phyloP scores from a whole-genome alignment of 1,139 yeast species.

The Yamadazyma buinensis region DNA sequence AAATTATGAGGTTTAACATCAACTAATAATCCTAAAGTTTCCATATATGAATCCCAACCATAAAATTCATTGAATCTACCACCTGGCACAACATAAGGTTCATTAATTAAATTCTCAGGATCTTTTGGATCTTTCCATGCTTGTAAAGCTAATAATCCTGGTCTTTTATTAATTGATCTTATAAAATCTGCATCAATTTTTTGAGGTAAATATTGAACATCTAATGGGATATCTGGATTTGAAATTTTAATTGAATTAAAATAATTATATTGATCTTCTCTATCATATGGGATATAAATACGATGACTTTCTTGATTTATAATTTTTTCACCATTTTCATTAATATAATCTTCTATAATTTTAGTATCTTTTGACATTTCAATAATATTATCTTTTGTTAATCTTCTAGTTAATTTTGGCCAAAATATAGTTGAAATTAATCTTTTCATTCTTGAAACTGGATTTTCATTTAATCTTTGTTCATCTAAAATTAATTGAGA shows the following conservation, averaged over 20 bases:
- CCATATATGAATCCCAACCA: slow-evolving; percentile 98
- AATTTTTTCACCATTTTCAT: slow-evolving; percentile 29
- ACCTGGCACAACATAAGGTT: slow-evolving; percentile 94
- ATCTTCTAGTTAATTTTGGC: slow-evolving; percentile 71
- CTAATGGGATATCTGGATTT: slow-evolving; percentile 59
- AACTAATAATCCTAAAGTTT: slow-evolving; percentile 73
- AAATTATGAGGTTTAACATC: slow-evolving; percentile 53
- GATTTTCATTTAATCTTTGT: slow-evolving; percentile 80
- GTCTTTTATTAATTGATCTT: slow-evolving; percentile 71
- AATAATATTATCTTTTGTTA: slow-evolving; percentile 58
- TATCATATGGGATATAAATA: slow-evolving; percentile 70
- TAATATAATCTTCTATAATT: slow-evolving; percentile 53
- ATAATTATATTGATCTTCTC: slow-evolving; percentile 71
- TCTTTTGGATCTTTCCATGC: slow-evolving; percentile 51
- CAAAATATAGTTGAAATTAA: slow-evolving; percentile 78
- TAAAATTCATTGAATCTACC: slow-evolving; percentile 95
- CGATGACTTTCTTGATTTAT: slow-evolving; percentile 52
- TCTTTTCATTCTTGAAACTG: slow-evolving; percentile 73
- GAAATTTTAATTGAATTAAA: slow-evolving; percentile 51
- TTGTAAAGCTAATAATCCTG: slow-evolving; percentile 85
- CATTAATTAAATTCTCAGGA: slow-evolving; percentile 54
- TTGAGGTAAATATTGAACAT: slow-evolving; percentile 70
- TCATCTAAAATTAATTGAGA: slow-evolving; percentile 78
- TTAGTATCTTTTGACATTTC: slow-evolving; percentile 83
- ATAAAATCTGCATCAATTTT: slow-evolving; percentile 67